phyloP scores from a whole-genome alignment of 139 green algal species.

The Closterium sp. region DNA sequence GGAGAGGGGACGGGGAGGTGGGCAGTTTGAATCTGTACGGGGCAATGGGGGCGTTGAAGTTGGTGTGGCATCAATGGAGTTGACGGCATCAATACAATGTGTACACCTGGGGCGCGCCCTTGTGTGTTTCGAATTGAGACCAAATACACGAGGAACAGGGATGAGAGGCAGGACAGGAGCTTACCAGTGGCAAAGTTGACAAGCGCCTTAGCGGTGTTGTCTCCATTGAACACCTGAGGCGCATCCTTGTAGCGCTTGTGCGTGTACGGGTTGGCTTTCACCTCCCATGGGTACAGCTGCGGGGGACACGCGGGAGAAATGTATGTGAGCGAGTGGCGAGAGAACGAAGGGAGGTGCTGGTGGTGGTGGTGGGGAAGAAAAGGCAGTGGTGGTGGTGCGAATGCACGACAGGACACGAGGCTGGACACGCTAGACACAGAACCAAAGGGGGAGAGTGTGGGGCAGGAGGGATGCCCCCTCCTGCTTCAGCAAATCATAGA shows the following conservation, averaged over 20 bases:
- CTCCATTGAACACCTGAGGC: neutral
- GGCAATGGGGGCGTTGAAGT: neutral
- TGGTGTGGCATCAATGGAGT: neutral
- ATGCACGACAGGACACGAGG: too few species aligned
- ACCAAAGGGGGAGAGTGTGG: too few species aligned
- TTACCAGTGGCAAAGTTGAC: slow-evolving; percentile 9
- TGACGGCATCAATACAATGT: too few species aligned
- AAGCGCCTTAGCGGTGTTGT: slow-evolving; percentile 1
- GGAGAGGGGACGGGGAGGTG: neutral
- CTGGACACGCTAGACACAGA: too few species aligned
- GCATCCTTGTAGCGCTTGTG: slow-evolving; percentile 20
- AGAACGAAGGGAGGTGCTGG: neutral
- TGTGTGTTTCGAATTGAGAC: too few species aligned
- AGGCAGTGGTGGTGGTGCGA: too few species aligned
- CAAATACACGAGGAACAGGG: too few species aligned
- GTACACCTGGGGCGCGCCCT: too few species aligned
- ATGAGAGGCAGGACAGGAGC: neutral
- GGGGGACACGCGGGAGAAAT: neutral
- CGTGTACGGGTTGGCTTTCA: slow-evolving; percentile 11
- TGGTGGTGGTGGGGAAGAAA: neutral
- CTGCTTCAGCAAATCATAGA: too few species aligned
- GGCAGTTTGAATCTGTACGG: too few species aligned
- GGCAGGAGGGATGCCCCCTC: too few species aligned
- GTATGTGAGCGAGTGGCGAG: neutral
- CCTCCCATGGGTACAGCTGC: slow-evolving; percentile 22